These are phyloP conservation scores for Xylaria flabelliformis DNA, from an alignment of 495 filamentous ascomycete genomes.

Conservation along the genomic window DNA sequence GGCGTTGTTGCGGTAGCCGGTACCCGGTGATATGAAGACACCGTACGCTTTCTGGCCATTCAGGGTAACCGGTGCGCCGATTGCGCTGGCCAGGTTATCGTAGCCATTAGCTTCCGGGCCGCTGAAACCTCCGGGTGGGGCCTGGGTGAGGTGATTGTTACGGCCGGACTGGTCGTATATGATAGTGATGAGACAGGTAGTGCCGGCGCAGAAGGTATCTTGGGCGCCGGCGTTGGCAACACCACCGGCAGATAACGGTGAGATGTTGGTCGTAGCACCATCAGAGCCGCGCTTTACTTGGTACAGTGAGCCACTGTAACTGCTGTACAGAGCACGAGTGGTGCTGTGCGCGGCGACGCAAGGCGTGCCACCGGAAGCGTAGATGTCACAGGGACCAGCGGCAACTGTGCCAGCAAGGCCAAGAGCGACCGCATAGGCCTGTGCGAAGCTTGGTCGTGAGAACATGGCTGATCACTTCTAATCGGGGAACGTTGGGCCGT, in stretches of 20 bases:
- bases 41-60: slow-evolving; percentile 66
- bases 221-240: slow-evolving; percentile 63
- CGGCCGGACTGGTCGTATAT: slow-evolving; percentile 67
- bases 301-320: slow-evolving; percentile 59
- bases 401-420: slow-evolving; percentile 49
- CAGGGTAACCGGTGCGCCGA: slow-evolving; percentile 63
- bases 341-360: slow-evolving; percentile 66
- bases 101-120: slow-evolving; percentile 61
- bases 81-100: slow-evolving; percentile 61
- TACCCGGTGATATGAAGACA: slow-evolving; percentile 62
- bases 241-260: slow-evolving; percentile 55
- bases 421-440: slow-evolving; percentile 38
- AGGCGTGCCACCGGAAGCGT: slow-evolving; percentile 57
- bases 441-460: slow-evolving; percentile 45
- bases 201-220: slow-evolving; percentile 62
- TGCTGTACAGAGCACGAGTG: slow-evolving; percentile 63
- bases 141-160: slow-evolving; percentile 64
- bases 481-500: neutral
- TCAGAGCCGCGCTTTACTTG: slow-evolving; percentile 62
- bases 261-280: slow-evolving; percentile 51
- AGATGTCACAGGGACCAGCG: slow-evolving; percentile 64
- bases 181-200: slow-evolving; percentile 63
- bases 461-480: slow-evolving; percentile 45
- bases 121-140: slow-evolving; percentile 57
- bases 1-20: slow-evolving; percentile 61